Percentiles rank a stretch among this genome's conserved stretches.
Evolutionary conservation across 495 filamentous ascomycete genomes (phyloP).

Genomic region (Haplographium delicatum): DNA sequence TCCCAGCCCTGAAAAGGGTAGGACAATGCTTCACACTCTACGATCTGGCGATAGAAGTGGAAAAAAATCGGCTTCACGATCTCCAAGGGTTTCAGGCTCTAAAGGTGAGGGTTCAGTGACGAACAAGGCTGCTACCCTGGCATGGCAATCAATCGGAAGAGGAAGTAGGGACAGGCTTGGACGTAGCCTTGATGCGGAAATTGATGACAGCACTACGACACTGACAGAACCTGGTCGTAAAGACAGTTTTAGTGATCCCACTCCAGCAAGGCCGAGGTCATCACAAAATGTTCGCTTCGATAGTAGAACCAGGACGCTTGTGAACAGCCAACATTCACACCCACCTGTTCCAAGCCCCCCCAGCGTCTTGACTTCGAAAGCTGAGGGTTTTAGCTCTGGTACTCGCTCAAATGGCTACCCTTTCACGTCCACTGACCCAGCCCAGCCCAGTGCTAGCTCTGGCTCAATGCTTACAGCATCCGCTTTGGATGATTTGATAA

Average conservation of each 20-base stretch:
- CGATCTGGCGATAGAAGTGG: constrained; percentile 49
- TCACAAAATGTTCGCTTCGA: constrained; percentile 22
- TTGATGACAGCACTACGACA: constrained; percentile 13
- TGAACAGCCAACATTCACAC: constrained; percentile 6
- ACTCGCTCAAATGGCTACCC: constrained; percentile 22
- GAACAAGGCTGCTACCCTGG: constrained; percentile 81
- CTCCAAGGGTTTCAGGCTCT: constrained; percentile 32
- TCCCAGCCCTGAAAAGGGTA: constrained; percentile 76
- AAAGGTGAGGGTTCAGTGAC: constrained; percentile 46
- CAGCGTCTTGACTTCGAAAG: constrained; percentile 16
- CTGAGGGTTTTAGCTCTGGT: constrained; percentile 10
- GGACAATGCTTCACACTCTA: constrained; percentile 78
- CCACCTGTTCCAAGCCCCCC: constrained; percentile 7
- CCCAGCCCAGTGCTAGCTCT: constrained; percentile 17
- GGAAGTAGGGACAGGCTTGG: constrained; percentile 28
- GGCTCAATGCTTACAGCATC: constrained; percentile 17
- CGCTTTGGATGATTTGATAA: constrained; percentile 16
- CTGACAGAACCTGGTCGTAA: constrained; percentile 19
- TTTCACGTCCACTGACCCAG: constrained; percentile 23
- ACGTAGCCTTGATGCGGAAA: constrained; percentile 31
- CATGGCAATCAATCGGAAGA: constrained; percentile 57
- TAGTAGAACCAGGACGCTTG: constrained; percentile 22
- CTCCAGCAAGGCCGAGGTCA: constrained; percentile 4
- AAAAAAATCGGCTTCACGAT: constrained; percentile 54
- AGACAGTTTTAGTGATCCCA: constrained; percentile 12